Evolutionary conservation across 2,329 filamentous ascomycete genomes (phyloP), one percentile per base, ranked within the genome.

Genomic region (Epicoccum nigrum): DNA sequence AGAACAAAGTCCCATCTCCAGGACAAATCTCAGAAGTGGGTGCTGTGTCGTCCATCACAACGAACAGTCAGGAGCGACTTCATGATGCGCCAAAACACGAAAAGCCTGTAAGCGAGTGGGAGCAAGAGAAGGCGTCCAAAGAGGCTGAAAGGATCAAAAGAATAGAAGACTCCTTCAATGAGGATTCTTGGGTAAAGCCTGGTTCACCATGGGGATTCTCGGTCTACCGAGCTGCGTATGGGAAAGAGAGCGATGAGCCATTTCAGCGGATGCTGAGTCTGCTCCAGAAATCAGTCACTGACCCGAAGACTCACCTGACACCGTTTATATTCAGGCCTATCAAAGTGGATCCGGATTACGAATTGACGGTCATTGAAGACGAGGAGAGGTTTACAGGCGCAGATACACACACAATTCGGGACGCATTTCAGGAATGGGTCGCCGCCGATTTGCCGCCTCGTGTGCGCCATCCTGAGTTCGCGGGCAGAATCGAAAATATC

Each of bases 281-380:
- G 9, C 30, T 60, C 17, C 45, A 34, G 19, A 23, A 23, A 23
- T 5, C 21, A 23, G 21, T 23, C 21, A 23, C 21, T 23, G 21
- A 23, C 8, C 21, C 21, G 21, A 23, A 23, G 8, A 5, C 21
- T 4, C 5, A 23, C 8, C 21, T 23, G 21, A 23, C 8, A 5
- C 11, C 17, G 9, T 27, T 33, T 23, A 19, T 37, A 19, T 4
- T 20, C 16, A 11, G 13, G 21, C 35, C 35, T n/a, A 9, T 12
- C 7, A 21, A 39, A n/a, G 25, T 12, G 35, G n/a, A 39, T 17
- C 21, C 35, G 5, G 8, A 12, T 16, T 21, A 21, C 16, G 40
- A 57, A 34, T 40, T 62, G n/a, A 62, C 56, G 20, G 45, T 56
- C 32, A 48, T 59, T 11, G 53, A 62, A 38, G 46, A 62, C 41